Percentiles rank a stretch among this genome's conserved stretches.
Conservation (phyloP, 73 alveolate genomes). For the Tetrahymena elliotti region DNA sequence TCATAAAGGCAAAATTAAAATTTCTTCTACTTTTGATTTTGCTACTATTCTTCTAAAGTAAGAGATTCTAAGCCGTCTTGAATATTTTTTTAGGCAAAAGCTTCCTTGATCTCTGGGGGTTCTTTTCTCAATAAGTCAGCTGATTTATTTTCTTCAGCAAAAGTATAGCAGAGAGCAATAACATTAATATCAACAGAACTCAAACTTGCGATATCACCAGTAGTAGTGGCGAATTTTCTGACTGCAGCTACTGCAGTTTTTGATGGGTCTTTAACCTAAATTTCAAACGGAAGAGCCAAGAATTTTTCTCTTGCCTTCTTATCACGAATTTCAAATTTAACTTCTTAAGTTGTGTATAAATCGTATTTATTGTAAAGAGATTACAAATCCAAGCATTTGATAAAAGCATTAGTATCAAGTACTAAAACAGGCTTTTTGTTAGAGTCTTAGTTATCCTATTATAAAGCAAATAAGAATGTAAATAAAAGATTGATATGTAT, state of each 20-base stretch:
- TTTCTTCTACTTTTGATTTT: background rate
- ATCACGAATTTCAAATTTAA: conserved; percentile 13
- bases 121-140: background rate
- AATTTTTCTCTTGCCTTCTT: conserved; percentile 29
- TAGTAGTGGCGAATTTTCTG: conserved; percentile 12
- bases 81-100: conserved; percentile 18
- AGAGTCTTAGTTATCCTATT: background rate
- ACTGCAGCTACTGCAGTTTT: background rate
- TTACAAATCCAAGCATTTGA: conserved; percentile 21
- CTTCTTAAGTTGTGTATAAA: conserved; percentile 15
- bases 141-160: background rate
- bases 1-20: background rate
- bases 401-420: conserved; percentile 42
- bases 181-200: conserved; percentile 25
- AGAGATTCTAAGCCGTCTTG: conserved; percentile 11
- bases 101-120: background rate
- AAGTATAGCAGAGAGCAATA: conserved; percentile 22
- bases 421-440: conserved; percentile 16
- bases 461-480: background rate
- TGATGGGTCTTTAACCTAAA: conserved; percentile 2
- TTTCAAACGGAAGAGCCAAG: background rate
- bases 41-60: background rate
- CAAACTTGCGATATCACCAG: conserved; percentile 32
- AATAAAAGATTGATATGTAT: background rate
- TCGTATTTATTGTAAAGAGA: conserved; percentile 12